A percentile compares a stretch with the other conserved stretches of the same genome.
These are phyloP conservation scores for Mrakia hoshinonis DNA, from an alignment of 768 basidiomycete genomes.

Conservation along the genomic window DNA sequence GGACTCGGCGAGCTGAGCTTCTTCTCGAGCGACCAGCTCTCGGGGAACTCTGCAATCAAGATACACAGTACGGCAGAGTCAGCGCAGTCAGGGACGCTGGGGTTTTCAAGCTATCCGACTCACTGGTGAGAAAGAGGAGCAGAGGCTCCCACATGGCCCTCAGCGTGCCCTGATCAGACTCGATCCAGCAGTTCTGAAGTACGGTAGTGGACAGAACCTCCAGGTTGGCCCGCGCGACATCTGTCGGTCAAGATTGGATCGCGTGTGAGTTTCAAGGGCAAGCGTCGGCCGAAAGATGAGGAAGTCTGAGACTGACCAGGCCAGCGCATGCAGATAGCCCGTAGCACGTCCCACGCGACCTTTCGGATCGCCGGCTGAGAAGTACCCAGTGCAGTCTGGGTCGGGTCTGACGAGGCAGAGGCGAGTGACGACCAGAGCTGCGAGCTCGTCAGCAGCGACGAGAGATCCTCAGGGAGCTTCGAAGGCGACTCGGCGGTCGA, in stretches of 20 bases:
- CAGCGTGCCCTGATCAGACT: slow-evolving; percentile 57
- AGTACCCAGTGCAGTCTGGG: slow-evolving; percentile 47
- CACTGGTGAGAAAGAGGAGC: slow-evolving; percentile 64
- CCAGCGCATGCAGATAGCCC: slow-evolving; percentile 12
- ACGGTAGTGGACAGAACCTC: slow-evolving; percentile 46
- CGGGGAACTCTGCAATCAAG: slow-evolving; percentile 49
- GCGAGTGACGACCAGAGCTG: slow-evolving; percentile 45
- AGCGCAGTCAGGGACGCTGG: slow-evolving; percentile 9
- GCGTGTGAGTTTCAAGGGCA: not conserved
- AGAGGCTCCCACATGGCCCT: slow-evolving; percentile 65
- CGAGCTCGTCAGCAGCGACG: slow-evolving; percentile 56
- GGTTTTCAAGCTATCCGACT: slow-evolving; percentile 28
- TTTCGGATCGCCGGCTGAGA: slow-evolving; percentile 65
- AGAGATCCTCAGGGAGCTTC: slow-evolving; percentile 45
- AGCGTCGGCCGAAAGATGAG: not conserved
- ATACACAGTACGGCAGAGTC: not conserved
- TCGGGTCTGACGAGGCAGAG: slow-evolving; percentile 30
- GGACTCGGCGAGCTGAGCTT: slow-evolving; percentile 36
- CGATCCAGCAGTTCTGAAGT: slow-evolving; percentile 47
- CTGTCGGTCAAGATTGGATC: not conserved
- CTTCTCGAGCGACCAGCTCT: slow-evolving; percentile 52
- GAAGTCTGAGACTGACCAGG: not conserved
- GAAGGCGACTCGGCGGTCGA: not conserved
- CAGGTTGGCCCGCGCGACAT: slow-evolving; percentile 37
- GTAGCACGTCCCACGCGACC: slow-evolving; percentile 51